phyloP scores from a whole-genome alignment of 1,284 basidiomycete genomes.

The Vanrija sp. region DNA sequence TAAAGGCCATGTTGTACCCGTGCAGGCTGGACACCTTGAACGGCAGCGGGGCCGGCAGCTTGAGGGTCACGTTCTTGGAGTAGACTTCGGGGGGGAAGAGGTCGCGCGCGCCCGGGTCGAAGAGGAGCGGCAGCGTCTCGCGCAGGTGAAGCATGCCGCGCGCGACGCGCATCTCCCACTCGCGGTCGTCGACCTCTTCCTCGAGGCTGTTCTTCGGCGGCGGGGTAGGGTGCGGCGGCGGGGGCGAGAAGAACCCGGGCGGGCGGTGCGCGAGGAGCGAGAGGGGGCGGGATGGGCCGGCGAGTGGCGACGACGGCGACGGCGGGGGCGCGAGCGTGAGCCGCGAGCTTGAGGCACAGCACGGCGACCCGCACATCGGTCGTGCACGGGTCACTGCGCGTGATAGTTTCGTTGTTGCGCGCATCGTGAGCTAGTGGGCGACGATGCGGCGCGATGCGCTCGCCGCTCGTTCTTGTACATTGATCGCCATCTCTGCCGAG shows the following conservation, averaged over 20 bases:
- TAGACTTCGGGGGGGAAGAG: constrained; percentile 47
- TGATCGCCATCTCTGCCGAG: too few species aligned
- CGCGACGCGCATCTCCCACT: constrained; percentile 48
- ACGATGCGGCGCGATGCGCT: too few species aligned
- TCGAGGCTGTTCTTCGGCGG: constrained; percentile 21
- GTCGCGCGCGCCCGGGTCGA: constrained; percentile 27
- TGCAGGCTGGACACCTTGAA: constrained; percentile 42
- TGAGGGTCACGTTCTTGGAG: constrained; percentile 37
- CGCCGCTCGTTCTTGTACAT: too few species aligned
- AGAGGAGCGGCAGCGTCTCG: constrained; percentile 44
- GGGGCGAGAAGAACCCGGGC: constrained; percentile 28
- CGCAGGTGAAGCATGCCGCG: constrained; percentile 47
- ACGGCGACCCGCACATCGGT: too few species aligned
- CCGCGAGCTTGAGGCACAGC: too few species aligned
- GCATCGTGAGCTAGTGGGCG: too few species aligned
- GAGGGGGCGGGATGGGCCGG: neutral
- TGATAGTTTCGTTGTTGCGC: too few species aligned
- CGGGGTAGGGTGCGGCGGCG: constrained; percentile 1
- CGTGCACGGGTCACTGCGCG: too few species aligned
- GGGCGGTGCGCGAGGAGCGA: constrained; percentile 3
- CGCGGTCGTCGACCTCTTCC: constrained; percentile 43
- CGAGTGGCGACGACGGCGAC: too few species aligned
- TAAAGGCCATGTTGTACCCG: constrained; percentile 42
- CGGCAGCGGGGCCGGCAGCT: constrained; percentile 43
- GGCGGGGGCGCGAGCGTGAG: too few species aligned